These are phyloP conservation scores for Pogostemon cablin DNA, from an alignment of 257 asterid genomes.

Conservation along the genomic window DNA sequence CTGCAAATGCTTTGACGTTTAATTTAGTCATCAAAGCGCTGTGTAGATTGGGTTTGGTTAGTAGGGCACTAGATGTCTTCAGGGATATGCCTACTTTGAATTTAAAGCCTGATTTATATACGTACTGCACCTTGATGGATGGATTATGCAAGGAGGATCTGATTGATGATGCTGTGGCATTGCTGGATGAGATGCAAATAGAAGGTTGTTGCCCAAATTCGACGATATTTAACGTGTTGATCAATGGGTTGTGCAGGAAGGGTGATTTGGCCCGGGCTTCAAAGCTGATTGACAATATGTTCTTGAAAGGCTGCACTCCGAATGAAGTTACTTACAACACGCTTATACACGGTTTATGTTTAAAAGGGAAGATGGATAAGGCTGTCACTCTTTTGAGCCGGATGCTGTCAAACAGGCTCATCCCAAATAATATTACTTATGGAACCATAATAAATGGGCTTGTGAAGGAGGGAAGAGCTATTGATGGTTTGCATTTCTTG, in stretches of 20 bases:
- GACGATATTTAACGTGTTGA: slow-evolving; percentile 71
- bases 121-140: slow-evolving; percentile 94
- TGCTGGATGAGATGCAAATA: slow-evolving; percentile 95
- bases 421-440: slow-evolving; percentile 75
- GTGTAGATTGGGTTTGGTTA: slow-evolving; percentile 60
- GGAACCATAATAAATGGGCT: slow-evolving; percentile 85
- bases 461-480: slow-evolving; percentile 68
- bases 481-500: slow-evolving; percentile 62
- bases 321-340: slow-evolving; percentile 93
- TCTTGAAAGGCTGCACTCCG: slow-evolving; percentile 85
- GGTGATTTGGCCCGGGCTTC: slow-evolving; percentile 83
- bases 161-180: slow-evolving; percentile 80
- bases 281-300: slow-evolving; percentile 83
- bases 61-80: slow-evolving; percentile 62
- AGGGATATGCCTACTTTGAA: slow-evolving; percentile 66
- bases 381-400: slow-evolving; percentile 67
- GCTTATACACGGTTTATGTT: slow-evolving; percentile 84
- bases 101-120: slow-evolving; percentile 71
- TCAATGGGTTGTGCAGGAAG: slow-evolving; percentile 82
- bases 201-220: slow-evolving; percentile 77
- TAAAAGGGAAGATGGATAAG: slow-evolving; percentile 81
- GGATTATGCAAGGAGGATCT: slow-evolving; percentile 85
- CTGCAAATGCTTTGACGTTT: slow-evolving; percentile 70
- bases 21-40: slow-evolving; percentile 78
- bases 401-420: slow-evolving; percentile 67